Evolutionary conservation across 768 basidiomycete genomes (phyloP).

Genomic region (Daedaleopsis nitida): DNA sequence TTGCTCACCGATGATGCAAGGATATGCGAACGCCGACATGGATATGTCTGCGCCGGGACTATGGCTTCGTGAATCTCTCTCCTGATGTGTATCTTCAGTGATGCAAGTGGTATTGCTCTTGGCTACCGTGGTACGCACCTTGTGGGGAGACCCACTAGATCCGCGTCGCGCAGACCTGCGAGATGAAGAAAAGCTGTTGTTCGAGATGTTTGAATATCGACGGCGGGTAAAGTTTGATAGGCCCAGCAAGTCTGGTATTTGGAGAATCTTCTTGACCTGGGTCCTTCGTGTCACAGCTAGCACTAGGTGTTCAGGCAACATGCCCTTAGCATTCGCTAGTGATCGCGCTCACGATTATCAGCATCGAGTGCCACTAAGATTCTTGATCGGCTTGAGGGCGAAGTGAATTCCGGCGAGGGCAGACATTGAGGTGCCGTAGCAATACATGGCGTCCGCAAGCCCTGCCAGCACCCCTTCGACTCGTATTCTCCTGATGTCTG

Average conservation of each 20-base stretch:
- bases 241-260: conserved; percentile 13
- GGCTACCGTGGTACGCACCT: background rate
- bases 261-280: conserved; percentile 3
- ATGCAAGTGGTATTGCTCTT: no score
- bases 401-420: background rate
- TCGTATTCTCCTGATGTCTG: background rate
- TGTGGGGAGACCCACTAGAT: background rate
- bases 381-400: conserved; percentile 5
- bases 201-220: background rate
- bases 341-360: conserved; percentile 4
- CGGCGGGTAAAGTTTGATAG: background rate
- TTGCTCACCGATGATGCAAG: background rate
- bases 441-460: background rate
- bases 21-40: no score
- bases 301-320: background rate
- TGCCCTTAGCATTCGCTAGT: background rate
- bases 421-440: background rate
- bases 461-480: background rate
- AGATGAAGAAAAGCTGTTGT: background rate
- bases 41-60: background rate
- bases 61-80: background rate
- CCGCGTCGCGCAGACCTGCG: background rate
- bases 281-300: conserved; percentile 7
- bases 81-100: background rate
- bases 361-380: conserved; percentile 12